Conservation (phyloP, 495 filamentous ascomycete genomes). For the Hyaloscypha hepaticicola region DNA sequence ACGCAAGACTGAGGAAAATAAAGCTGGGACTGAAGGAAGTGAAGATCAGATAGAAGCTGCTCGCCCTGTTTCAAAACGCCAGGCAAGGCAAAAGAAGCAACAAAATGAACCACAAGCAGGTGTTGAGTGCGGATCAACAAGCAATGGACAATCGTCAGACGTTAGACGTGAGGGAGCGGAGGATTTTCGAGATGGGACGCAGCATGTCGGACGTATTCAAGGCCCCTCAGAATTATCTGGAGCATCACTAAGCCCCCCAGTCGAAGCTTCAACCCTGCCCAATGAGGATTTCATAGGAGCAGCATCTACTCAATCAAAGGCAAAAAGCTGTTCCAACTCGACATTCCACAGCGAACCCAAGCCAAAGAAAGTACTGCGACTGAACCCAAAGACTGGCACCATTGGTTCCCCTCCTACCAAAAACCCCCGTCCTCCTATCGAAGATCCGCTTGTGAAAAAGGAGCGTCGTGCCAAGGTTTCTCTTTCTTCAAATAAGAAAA, state of each 20-base stretch:
- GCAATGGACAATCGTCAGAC: background rate
- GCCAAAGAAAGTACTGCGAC: slow-evolving; percentile 45
- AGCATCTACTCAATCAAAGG: background rate
- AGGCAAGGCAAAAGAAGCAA: background rate
- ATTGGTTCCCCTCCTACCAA: slow-evolving; percentile 51
- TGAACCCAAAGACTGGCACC: slow-evolving; percentile 52
- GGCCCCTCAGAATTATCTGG: too few species aligned
- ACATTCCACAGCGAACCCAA: slow-evolving; percentile 26
- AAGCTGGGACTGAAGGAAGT: background rate
- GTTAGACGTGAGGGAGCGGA: background rate
- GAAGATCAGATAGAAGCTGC: background rate
- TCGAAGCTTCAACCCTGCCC: too few species aligned
- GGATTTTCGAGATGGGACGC: background rate
- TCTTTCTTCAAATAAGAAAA: slow-evolving; percentile 1
- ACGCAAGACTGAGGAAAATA: slow-evolving; percentile 40
- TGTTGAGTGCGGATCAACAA: background rate
- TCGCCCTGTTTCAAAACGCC: slow-evolving; percentile 1
- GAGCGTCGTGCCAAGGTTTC: too few species aligned
- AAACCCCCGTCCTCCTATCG: slow-evolving; percentile 2
- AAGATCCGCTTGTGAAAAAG: slow-evolving; percentile 7
- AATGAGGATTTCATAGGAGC: background rate
- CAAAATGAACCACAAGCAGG: background rate
- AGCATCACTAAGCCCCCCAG: too few species aligned
- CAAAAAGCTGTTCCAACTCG: background rate
- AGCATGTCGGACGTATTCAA: background rate